phyloP scores from a whole-genome alignment of 805 yeast species.

The Kluyveromyces starmeri region DNA sequence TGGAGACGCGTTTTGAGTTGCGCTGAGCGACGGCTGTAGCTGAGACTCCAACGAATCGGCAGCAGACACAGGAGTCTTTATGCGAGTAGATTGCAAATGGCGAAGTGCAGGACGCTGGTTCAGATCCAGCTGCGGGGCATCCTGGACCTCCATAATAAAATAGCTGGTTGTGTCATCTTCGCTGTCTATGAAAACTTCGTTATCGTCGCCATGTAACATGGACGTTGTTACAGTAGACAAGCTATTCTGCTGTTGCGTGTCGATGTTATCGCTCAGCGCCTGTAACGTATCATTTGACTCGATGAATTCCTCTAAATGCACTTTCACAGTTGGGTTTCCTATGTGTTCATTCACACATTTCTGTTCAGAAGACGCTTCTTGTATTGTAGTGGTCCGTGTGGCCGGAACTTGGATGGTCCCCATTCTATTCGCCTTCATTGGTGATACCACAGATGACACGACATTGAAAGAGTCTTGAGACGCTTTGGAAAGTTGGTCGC shows the following conservation, averaged over 20 bases:
- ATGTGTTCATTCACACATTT: background rate
- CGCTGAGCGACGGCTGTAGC: background rate
- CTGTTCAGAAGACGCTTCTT: background rate
- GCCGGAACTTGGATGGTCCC: conserved; percentile 24
- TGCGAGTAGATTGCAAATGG: background rate
- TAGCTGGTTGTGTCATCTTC: conserved; percentile 6
- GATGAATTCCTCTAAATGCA: background rate
- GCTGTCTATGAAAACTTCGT: conserved; percentile 4
- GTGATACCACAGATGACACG: conserved; percentile 23
- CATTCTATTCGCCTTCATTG: conserved; percentile 13
- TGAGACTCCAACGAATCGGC: background rate
- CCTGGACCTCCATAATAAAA: conserved; percentile 2
- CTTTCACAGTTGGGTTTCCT: conserved; percentile 1
- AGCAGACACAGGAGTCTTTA: conserved; percentile 3
- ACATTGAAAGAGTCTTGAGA: conserved; percentile 25
- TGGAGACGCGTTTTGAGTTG: conserved; percentile 12
- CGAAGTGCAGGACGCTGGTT: background rate
- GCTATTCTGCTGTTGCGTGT: background rate
- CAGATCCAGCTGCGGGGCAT: background rate
- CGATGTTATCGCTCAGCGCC: background rate
- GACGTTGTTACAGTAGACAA: background rate
- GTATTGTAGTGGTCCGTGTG: conserved; percentile 21
- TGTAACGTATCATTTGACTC: background rate
- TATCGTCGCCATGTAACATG: conserved; percentile 1
- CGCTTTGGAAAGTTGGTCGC: conserved; percentile 18